Evolutionary conservation across 768 basidiomycete genomes (phyloP), one percentile per base, ranked within the genome.

Genomic region (Coprinopsis cinerea): DNA sequence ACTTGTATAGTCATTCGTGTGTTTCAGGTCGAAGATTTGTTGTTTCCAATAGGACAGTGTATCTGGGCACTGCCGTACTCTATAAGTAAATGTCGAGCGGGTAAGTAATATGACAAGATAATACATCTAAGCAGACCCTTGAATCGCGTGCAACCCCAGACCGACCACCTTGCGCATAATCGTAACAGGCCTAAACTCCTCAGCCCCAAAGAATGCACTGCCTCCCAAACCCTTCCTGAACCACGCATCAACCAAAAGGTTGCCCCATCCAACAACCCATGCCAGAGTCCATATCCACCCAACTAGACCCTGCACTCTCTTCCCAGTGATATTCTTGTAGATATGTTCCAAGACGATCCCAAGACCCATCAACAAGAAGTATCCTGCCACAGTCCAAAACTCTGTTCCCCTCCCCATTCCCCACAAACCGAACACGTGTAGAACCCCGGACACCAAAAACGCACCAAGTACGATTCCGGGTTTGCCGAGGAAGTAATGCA

Each of bases 341-440:
- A 60, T 47, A 18, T 62, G 56, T 61, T 87, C 84, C 26, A 80
- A 37, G 1, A 76, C 44, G 6, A 79, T 55, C 1, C 80, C 81
- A 1, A 80, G 56, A 10, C 75, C 82, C 53, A 76, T 79, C 59
- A 79, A 61, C 40, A 84, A 34, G 59, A 85, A 87, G 59, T 78
- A 83, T 1, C 74, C 76, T 1, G 65, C 62, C 4, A 79, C 64
- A 6, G 49, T 46, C 2, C 53, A 42, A 34, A 76, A 70, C 34
- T 84, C 76, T 1, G 67, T 64, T 15, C 79, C 82, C 3, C 68
- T 67, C 1, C 73, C 76, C 76, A 84, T 75, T 4, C 78, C 79
- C 70, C 75, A 83, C 45, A 79, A 50, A 11, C 77, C 81, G 14
- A 76, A 28, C 53, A 79, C 72, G 49, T 89, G 86, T 3, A 86